phyloP scores from a whole-genome alignment of 371 early-diverging fungal genomes.

The Choanephora cucurbitarum region DNA sequence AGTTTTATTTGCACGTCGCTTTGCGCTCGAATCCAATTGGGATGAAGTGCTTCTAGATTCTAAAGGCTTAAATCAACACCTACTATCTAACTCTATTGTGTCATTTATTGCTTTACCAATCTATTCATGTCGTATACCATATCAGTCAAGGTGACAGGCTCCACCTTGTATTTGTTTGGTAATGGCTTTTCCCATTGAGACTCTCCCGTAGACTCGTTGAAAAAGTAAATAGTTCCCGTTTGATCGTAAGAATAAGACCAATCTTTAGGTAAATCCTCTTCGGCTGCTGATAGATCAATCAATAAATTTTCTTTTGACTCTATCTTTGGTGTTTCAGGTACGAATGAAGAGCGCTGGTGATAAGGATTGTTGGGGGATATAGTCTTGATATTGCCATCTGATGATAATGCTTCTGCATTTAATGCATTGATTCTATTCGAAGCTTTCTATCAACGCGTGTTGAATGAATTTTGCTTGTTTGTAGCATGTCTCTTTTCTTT shows the following conservation, averaged over 20 bases:
- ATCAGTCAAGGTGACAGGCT: background rate
- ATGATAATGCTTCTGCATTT: background rate
- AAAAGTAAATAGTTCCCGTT: slow-evolving; percentile 47
- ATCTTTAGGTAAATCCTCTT: slow-evolving; percentile 21
- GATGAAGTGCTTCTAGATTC: slow-evolving; percentile 38
- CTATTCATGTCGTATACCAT: slow-evolving; percentile 8
- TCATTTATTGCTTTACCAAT: slow-evolving; percentile 4
- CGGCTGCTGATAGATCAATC: slow-evolving; percentile 13
- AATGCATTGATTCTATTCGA: background rate
- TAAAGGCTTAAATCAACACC: slow-evolving; percentile 1
- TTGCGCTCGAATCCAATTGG: slow-evolving; percentile 36
- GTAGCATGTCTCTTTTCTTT: too few species aligned
- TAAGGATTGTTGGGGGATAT: slow-evolving; percentile 11
- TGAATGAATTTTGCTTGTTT: too few species aligned
- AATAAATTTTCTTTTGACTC: slow-evolving; percentile 1
- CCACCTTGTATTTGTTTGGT: background rate
- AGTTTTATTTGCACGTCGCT: slow-evolving; percentile 45
- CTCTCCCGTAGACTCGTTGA: slow-evolving; percentile 46
- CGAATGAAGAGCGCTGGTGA: background rate
- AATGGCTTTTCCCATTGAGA: slow-evolving; percentile 44
- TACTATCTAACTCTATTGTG: background rate
- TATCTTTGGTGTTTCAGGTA: slow-evolving; percentile 5
- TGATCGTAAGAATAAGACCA: slow-evolving; percentile 44
- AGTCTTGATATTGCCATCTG: background rate
- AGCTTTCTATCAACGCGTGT: too few species aligned